These are phyloP conservation scores for Hypoxylon sp. DNA, from an alignment of 2,329 filamentous ascomycete species.

Conservation along the genomic window DNA sequence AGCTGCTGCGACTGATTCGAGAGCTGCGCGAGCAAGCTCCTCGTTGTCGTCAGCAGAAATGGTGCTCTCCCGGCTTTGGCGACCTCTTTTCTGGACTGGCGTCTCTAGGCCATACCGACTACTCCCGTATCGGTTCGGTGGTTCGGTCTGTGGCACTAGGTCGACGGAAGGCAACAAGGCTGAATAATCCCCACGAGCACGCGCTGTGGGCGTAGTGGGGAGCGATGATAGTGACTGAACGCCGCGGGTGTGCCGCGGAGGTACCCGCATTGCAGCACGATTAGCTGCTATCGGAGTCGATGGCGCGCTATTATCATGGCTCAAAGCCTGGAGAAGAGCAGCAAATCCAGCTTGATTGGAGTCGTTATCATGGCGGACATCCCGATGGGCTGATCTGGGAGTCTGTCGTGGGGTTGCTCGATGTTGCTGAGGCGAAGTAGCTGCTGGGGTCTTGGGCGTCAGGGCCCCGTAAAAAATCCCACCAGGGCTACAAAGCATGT, in stretches of 20 bases:
- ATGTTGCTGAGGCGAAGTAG: slow-evolving; percentile 60
- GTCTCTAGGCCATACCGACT: slow-evolving; percentile 61
- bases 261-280: slow-evolving; percentile 62
- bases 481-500: slow-evolving; percentile 80
- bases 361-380: slow-evolving; percentile 59
- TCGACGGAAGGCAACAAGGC: slow-evolving; percentile 72
- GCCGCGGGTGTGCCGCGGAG: slow-evolving; percentile 76
- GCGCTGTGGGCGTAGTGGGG: slow-evolving; percentile 77
- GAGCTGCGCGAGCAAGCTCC: slow-evolving; percentile 66
- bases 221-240: slow-evolving; percentile 88
- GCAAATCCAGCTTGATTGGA: slow-evolving; percentile 76
- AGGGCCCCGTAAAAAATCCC: slow-evolving; percentile 73
- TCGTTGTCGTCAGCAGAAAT: slow-evolving; percentile 77
- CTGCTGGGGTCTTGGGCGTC: slow-evolving; percentile 66
- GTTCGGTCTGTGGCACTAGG: slow-evolving; percentile 71
- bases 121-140: slow-evolving; percentile 60
- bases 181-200: slow-evolving; percentile 61
- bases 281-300: slow-evolving; percentile 71
- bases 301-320: slow-evolving; percentile 80
- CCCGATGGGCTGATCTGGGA: slow-evolving; percentile 56
- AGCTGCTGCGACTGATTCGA: slow-evolving; percentile 65
- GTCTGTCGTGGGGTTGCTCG: slow-evolving; percentile 65
- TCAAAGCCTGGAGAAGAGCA: slow-evolving; percentile 83
- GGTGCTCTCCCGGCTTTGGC: slow-evolving; percentile 85
- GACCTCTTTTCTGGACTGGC: slow-evolving; percentile 61